Conservation (phyloP, 805 yeast genomes). For the Metschnikowia borealis region DNA sequence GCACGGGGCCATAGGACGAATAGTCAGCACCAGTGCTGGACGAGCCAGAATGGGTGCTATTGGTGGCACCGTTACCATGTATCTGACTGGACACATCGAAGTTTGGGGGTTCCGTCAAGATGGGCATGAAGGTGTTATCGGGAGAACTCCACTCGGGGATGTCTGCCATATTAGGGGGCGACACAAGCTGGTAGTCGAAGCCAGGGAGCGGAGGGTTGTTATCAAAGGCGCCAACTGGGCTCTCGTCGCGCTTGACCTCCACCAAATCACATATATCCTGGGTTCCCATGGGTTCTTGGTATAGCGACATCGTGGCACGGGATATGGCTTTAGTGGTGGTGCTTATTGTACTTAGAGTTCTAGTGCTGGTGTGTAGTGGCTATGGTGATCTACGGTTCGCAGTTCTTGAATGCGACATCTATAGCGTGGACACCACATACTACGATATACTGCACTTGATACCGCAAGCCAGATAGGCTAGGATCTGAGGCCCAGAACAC, state of each 20-base stretch:
- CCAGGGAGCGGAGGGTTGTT: neutral
- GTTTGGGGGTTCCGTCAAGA: neutral
- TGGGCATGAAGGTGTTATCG: neutral
- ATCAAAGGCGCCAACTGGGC: neutral
- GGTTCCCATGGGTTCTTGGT: neutral
- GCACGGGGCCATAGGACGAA: neutral
- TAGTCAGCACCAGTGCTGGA: neutral
- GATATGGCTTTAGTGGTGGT: neutral
- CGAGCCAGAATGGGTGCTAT: neutral
- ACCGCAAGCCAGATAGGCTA: neutral
- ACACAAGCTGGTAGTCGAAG: slow-evolving; percentile 2
- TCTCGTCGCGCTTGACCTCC: neutral
- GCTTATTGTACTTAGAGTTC: too few relatives aligned
- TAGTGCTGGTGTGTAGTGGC: too few relatives aligned
- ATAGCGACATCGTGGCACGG: neutral
- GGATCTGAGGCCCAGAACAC: too few relatives aligned
- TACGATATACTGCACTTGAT: neutral
- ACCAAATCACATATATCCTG: neutral
- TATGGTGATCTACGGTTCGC: neutral
- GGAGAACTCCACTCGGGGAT: slow-evolving; percentile 4
- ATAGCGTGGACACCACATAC: neutral
- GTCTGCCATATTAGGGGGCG: slow-evolving; percentile 4
- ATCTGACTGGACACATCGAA: neutral
- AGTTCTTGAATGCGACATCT: neutral
- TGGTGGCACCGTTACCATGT: neutral